A percentile compares a stretch with the other conserved stretches of the same genome.
These are phyloP conservation scores for Sarcodon sp. DNA, from an alignment of 768 basidiomycete genomes.

Conservation along the genomic window DNA sequence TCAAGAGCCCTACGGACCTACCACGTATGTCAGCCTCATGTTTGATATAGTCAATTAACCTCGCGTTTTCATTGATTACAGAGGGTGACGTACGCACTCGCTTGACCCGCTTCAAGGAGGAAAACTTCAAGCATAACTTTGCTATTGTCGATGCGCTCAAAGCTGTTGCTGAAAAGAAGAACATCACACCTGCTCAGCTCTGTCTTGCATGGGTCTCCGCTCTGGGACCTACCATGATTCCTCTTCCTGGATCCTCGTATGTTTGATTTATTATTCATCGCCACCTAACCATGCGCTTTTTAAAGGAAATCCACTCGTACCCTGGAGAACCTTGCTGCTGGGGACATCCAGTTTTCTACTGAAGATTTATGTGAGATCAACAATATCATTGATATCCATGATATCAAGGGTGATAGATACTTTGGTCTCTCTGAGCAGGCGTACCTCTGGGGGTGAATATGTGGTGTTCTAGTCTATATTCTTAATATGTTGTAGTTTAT, in stretches of 20 bases:
- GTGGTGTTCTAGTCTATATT: too few species aligned
- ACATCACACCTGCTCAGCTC: conserved; percentile 25
- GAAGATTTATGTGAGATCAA: conserved; percentile 27
- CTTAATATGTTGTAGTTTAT: too few species aligned
- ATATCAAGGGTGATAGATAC: too few species aligned
- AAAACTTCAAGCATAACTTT: conserved; percentile 24
- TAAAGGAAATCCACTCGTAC: conserved; percentile 25
- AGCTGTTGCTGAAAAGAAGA: conserved; percentile 27
- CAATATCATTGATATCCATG: not conserved
- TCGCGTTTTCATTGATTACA: too few species aligned
- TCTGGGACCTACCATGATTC: conserved; percentile 25
- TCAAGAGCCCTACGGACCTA: conserved; percentile 24
- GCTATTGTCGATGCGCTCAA: conserved; percentile 26
- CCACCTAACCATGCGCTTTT: not conserved
- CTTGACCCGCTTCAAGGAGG: conserved; percentile 24
- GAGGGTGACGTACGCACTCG: conserved; percentile 23
- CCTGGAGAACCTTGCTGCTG: conserved; percentile 27
- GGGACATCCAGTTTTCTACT: conserved; percentile 18
- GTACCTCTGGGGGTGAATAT: too few species aligned
- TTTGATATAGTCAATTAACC: too few species aligned
- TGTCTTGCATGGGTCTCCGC: conserved; percentile 25
- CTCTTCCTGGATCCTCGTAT: conserved; percentile 33
- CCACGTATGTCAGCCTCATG: conserved; percentile 2
- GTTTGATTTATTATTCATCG: conserved; percentile 1
- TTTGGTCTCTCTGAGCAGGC: too few species aligned